Conservation (phyloP, 1,284 basidiomycete genomes). For the Takashimella koratensis region DNA sequence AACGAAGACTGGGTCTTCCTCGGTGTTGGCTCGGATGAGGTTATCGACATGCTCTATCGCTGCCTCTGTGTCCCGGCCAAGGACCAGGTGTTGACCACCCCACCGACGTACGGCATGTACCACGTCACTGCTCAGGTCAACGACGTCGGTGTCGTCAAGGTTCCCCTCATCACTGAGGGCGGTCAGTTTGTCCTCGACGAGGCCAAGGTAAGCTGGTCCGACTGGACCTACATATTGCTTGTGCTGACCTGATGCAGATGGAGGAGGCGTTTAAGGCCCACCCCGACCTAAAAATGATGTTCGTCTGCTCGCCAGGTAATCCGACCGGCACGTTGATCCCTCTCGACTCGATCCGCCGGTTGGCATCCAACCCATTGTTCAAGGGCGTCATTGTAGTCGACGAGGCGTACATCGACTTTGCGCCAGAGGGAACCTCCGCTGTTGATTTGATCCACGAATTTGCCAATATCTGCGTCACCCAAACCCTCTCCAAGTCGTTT, state of each 20-base stretch:
- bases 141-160: conserved; percentile 79
- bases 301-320: conserved; percentile 96
- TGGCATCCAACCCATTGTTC: conserved; percentile 77
- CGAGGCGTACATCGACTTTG: conserved; percentile 97
- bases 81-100: conserved; percentile 80
- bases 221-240: no score
- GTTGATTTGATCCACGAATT: conserved; percentile 68
- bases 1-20: conserved; percentile 76
- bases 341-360: conserved; percentile 62
- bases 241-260: conserved; percentile 58
- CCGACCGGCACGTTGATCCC: conserved; percentile 89
- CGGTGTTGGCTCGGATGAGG: conserved; percentile 95
- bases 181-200: conserved; percentile 76
- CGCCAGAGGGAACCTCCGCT: conserved; percentile 62
- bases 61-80: conserved; percentile 76
- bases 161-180: conserved; percentile 67
- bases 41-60: conserved; percentile 91
- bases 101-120: conserved; percentile 99
- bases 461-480: conserved; percentile 86
- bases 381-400: conserved; percentile 91
- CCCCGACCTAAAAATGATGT: conserved; percentile 80
- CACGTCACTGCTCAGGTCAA: conserved; percentile 91
- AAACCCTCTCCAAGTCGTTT: conserved; percentile 95
- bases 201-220: conserved; percentile 63
- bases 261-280: conserved; percentile 64